Evolutionary conservation across 2,329 filamentous ascomycete genomes (phyloP).

Genomic region (Colletotrichum theobromicola): DNA sequence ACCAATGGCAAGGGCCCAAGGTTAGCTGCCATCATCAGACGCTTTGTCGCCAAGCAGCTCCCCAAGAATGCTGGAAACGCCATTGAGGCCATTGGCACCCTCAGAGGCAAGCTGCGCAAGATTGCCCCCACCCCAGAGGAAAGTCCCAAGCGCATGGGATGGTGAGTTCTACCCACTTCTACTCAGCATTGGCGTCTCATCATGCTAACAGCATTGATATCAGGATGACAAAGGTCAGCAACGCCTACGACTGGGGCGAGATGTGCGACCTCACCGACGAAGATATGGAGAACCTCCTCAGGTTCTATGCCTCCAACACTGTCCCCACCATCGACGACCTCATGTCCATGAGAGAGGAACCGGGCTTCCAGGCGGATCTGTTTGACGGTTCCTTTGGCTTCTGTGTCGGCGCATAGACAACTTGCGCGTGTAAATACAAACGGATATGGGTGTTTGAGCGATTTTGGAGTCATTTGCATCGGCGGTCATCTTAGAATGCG

Average conservation of each 20-base stretch:
- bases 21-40: slow-evolving; percentile 83
- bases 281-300: slow-evolving; percentile 83
- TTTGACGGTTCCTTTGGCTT: slow-evolving; percentile 67
- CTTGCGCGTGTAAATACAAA: neutral
- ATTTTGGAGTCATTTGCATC: slow-evolving; percentile 8
- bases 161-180: slow-evolving; percentile 53
- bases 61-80: slow-evolving; percentile 84
- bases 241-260: slow-evolving; percentile 83
- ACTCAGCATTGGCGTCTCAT: neutral
- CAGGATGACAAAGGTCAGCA: slow-evolving; percentile 93
- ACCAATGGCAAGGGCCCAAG: slow-evolving; percentile 97
- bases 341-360: slow-evolving; percentile 56
- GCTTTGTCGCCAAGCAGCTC: slow-evolving; percentile 78
- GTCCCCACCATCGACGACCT: slow-evolving; percentile 62
- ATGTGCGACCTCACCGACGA: slow-evolving; percentile 81
- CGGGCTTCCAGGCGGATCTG: slow-evolving; percentile 51
- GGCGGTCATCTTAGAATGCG: slow-evolving; percentile 1
- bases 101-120: slow-evolving; percentile 80
- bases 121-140: slow-evolving; percentile 76
- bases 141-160: slow-evolving; percentile 88
- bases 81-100: slow-evolving; percentile 80
- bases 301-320: slow-evolving; percentile 68
- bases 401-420: slow-evolving; percentile 47
- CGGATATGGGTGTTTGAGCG: slow-evolving; percentile 16
- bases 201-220: neutral